Evolutionary conservation across 805 yeast species (phyloP), one percentile per base, ranked within the genome.

Genomic region (Lipomyces mesembrius): DNA sequence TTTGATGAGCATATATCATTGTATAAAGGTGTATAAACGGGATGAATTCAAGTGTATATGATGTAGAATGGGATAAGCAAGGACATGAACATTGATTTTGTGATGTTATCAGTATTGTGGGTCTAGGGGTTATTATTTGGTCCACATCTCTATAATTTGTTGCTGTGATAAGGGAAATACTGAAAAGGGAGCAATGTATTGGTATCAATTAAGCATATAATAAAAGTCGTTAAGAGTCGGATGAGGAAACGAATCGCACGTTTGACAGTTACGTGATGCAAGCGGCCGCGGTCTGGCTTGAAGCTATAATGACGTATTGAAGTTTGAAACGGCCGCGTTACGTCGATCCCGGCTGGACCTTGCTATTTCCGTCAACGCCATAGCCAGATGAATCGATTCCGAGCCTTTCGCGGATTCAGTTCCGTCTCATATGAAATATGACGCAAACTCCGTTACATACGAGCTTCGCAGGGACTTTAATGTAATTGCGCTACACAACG

Each of bases 1-100:
- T 59, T 17, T 25, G 34, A 20, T 29, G n/a, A 12, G 55, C 55
- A 52, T 52, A 52, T 52, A 12, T 29, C 27, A 52, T 25, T 52
- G 34, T 22, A 49, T 49, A 49, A 37, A 37, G 49, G 49, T 43
- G 49, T 43, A 43, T 43, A 43, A 43, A 43, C 49, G 22, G 9
- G 22, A 22, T n/a, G 20, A 7, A 17, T 17, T n/a, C 20, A 43
- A 7, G 8, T 27, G n/a, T 43, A 7, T 43, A 43, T 17, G 20
- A 8, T 43, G 49, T 43, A 43, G 22, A 43, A 43, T 43, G 22
- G 49, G 7, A 43, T 43, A 43, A 17, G 49, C 22, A 7, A 7
- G 49, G 49, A 43, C 8, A 6, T 17, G 9, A 7, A 17, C 49
- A 17, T 14, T 43, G 49, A 6, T 43, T n/a, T 17, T 43, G 49